Percentiles rank a stretch among this genome's conserved stretches.
Conservation (phyloP, 345 rosid species). For the Rhodamnia rubescens region DNA sequence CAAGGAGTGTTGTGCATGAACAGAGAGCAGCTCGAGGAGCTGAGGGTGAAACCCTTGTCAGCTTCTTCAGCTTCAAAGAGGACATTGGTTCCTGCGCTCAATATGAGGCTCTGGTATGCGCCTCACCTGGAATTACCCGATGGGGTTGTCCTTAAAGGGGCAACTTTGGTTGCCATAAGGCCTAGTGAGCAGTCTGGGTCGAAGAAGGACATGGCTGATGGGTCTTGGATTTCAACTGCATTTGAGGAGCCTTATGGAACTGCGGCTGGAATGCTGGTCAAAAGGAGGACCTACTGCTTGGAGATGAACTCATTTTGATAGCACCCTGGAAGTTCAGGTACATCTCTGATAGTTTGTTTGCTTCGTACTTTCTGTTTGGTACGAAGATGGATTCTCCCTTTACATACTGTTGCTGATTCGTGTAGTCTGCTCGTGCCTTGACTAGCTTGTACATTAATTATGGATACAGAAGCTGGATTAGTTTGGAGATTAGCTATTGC, state of each 20-base stretch:
- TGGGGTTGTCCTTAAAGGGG: slow-evolving; percentile 77
- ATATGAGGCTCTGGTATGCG: slow-evolving; percentile 95
- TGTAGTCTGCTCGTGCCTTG: background rate
- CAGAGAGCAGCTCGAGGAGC: slow-evolving; percentile 80
- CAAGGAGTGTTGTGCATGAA: slow-evolving; percentile 95
- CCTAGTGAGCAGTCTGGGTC: slow-evolving; percentile 57
- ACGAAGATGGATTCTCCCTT: background rate
- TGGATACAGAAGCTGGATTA: background rate
- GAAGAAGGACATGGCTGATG: slow-evolving; percentile 61
- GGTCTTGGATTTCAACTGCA: slow-evolving; percentile 68
- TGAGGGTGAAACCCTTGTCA: slow-evolving; percentile 80
- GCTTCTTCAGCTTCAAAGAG: slow-evolving; percentile 91
- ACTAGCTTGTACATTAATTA: background rate
- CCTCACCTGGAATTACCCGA: slow-evolving; percentile 68
- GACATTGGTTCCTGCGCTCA: slow-evolving; percentile 81
- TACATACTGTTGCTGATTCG: background rate
- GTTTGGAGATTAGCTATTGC: background rate
- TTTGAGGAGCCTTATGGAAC: slow-evolving; percentile 88
- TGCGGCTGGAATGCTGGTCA: slow-evolving; percentile 81
- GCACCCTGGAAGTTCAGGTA: slow-evolving; percentile 7
- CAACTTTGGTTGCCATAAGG: slow-evolving; percentile 83
- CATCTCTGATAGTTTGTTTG: background rate
- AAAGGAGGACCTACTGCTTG: slow-evolving; percentile 86
- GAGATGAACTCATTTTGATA: slow-evolving; percentile 97
- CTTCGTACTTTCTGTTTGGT: background rate